Evolutionary conservation across 495 filamentous ascomycete species (phyloP).

Genomic region (Mycothermus thermophilus): DNA sequence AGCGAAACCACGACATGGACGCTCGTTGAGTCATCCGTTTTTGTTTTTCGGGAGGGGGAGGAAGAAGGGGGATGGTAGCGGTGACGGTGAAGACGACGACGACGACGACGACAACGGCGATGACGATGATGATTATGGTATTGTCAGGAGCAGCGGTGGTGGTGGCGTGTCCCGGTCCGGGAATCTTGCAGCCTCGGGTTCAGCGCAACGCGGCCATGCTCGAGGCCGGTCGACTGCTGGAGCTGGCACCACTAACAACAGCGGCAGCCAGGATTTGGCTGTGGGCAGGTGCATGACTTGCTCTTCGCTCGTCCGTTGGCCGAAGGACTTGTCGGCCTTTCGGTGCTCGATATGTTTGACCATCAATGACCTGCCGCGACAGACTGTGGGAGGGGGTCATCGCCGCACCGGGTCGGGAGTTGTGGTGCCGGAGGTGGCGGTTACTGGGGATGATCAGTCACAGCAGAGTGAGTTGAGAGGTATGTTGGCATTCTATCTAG

Average conservation of each 20-base stretch:
- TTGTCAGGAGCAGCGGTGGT: no score
- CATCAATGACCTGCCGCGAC: conserved; percentile 70
- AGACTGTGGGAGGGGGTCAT: conserved; percentile 16
- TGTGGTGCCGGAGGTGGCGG: not conserved
- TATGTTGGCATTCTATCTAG: no score
- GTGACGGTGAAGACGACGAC: conserved; percentile 14
- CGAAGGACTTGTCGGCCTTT: conserved; percentile 59
- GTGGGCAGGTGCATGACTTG: conserved; percentile 74
- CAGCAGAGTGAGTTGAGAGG: no score
- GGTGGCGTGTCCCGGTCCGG: no score
- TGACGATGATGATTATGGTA: no score
- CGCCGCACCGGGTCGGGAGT: conserved; percentile 6
- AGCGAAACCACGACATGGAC: conserved; percentile 40
- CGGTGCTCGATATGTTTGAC: conserved; percentile 77
- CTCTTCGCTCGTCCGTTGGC: conserved; percentile 70
- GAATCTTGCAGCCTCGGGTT: conserved; percentile 9
- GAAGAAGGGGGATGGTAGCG: conserved; percentile 24
- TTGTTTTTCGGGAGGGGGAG: conserved; percentile 47
- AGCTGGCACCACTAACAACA: no score
- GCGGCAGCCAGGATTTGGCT: conserved; percentile 36
- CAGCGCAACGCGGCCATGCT: conserved; percentile 16
- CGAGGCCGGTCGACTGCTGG: no score
- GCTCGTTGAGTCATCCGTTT: conserved; percentile 67
- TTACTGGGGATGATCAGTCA: conserved; percentile 5
- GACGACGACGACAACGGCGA: conserved; percentile 16